phyloP scores from a whole-genome alignment of 176 grass and related monocot genomes.

The Cymbopogon citratus region DNA sequence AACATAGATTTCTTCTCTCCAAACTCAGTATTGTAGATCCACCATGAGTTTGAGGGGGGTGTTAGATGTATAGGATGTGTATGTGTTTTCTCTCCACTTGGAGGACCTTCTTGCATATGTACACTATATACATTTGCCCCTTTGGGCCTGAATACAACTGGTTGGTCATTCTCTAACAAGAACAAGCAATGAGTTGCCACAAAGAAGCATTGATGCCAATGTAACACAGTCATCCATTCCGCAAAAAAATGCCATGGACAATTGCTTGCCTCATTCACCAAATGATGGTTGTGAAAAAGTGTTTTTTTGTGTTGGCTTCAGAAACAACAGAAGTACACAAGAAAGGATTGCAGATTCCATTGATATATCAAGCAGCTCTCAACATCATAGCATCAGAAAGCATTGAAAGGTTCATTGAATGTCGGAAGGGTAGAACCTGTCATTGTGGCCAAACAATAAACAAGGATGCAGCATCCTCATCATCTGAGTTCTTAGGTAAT shows the following conservation, averaged over 20 bases:
- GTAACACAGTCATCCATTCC: background rate
- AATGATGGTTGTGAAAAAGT: conserved; percentile 17
- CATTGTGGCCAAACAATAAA: background rate
- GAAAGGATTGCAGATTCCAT: background rate
- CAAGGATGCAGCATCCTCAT: background rate
- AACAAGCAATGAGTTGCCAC: background rate
- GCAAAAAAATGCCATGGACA: background rate
- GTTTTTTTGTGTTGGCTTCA: background rate
- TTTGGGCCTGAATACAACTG: too few species aligned
- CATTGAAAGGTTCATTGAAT: background rate
- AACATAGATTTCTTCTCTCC: too few species aligned
- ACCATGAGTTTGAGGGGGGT: too few species aligned
- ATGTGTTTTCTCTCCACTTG: too few species aligned
- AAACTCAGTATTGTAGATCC: too few species aligned
- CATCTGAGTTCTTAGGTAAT: conserved; percentile 17
- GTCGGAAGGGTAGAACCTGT: background rate
- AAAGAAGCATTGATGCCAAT: background rate
- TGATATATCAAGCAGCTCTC: background rate
- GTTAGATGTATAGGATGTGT: too few species aligned
- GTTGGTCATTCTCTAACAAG: too few species aligned
- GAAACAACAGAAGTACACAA: background rate
- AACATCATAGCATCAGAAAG: too few species aligned
- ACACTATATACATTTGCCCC: too few species aligned
- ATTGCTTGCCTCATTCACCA: background rate
- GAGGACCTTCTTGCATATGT: too few species aligned